Evolutionary conservation across 2,329 filamentous ascomycete species (phyloP).

Genomic region (Aspergillus viridinutans): DNA sequence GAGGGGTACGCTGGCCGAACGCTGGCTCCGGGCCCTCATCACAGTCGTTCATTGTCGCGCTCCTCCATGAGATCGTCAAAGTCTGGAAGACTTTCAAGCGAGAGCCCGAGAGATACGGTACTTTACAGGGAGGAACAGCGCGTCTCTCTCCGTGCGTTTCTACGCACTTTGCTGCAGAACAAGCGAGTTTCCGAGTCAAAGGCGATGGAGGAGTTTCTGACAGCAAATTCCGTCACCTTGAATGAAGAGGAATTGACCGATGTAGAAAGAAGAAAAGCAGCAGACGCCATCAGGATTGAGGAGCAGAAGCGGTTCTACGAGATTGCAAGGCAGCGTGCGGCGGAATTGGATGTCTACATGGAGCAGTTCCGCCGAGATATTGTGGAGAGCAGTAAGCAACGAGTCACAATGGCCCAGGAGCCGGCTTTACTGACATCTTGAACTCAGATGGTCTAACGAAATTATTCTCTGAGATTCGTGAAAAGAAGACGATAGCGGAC

Average conservation of each 20-base stretch:
- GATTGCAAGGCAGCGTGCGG: conserved; percentile 82
- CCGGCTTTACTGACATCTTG: conserved; percentile 16
- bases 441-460: conserved; percentile 74
- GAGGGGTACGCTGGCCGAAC: conserved; percentile 31
- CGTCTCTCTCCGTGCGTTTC: conserved; percentile 83
- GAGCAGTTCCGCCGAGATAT: conserved; percentile 69
- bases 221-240: conserved; percentile 64
- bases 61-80: conserved; percentile 25
- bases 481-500: conserved; percentile 81
- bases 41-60: conserved; percentile 25
- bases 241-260: conserved; percentile 82
- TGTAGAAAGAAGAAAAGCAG: conserved; percentile 70
- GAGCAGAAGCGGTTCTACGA: conserved; percentile 96
- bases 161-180: conserved; percentile 82
- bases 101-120: conserved; percentile 47
- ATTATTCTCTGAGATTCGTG: conserved; percentile 87
- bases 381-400: conserved; percentile 63
- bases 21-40: conserved; percentile 25
- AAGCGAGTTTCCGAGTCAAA: conserved; percentile 76
- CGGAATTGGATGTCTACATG: conserved; percentile 96
- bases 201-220: conserved; percentile 80
- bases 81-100: conserved; percentile 37
- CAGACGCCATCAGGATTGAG: conserved; percentile 83
- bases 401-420: conserved; percentile 20
- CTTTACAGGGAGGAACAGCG: conserved; percentile 86